These are phyloP conservation scores for Phaffia australis DNA, from an alignment of 768 basidiomycete species.

Conservation along the genomic window DNA sequence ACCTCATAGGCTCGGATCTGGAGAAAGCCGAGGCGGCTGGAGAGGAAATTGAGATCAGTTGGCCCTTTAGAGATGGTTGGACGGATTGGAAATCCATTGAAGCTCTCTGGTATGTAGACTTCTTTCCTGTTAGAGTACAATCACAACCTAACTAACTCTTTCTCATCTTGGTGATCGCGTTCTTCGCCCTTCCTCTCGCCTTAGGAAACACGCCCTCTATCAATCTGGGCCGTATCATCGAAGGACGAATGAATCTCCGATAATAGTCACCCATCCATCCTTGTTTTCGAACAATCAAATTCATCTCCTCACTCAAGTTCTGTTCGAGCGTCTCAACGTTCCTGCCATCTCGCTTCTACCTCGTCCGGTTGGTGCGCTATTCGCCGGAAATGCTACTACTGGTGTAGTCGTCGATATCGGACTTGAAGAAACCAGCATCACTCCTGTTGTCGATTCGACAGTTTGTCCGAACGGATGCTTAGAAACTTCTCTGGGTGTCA, in stretches of 20 bases:
- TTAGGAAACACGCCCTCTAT: conserved; percentile 78
- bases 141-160: neutral
- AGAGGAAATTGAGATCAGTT: conserved; percentile 62
- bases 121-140: neutral
- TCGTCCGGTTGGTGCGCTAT: conserved; percentile 72
- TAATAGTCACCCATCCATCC: conserved; percentile 59
- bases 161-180: neutral
- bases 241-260: conserved; percentile 75
- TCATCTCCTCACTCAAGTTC: conserved; percentile 66
- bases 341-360: conserved; percentile 71
- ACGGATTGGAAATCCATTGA: conserved; percentile 73
- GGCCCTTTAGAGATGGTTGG: conserved; percentile 65
- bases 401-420: conserved; percentile 77
- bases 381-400: conserved; percentile 57
- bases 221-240: conserved; percentile 61
- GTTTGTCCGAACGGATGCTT: conserved; percentile 49
- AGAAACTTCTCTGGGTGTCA: conserved; percentile 54
- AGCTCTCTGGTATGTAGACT: conserved; percentile 64
- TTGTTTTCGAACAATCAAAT: conserved; percentile 56
- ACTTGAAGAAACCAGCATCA: conserved; percentile 61
- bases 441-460: conserved; percentile 64
- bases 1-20: conserved; percentile 67
- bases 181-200: neutral
- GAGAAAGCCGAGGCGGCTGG: conserved; percentile 68
- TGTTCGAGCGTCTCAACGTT: conserved; percentile 87